A percentile compares a stretch with the other conserved stretches of the same genome.
phyloP scores from a whole-genome alignment of 306 rosid genomes.

The Clitoria ternatea region DNA sequence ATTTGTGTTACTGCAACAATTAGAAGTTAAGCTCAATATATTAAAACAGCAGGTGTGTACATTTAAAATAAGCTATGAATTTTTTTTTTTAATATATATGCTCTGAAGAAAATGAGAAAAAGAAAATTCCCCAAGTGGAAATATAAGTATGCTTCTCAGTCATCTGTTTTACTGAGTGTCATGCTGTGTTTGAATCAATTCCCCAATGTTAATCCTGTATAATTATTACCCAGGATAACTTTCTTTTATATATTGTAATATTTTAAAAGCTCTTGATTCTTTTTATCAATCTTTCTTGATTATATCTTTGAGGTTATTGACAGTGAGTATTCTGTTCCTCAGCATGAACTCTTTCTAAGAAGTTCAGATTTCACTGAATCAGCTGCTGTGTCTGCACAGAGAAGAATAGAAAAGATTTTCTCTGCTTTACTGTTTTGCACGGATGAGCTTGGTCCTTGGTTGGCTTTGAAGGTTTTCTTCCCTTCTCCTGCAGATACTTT shows the following conservation, averaged over 20 bases:
- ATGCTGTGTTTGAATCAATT: background rate
- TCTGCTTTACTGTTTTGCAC: slow-evolving; percentile 47
- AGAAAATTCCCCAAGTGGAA: background rate
- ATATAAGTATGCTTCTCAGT: background rate
- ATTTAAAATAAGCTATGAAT: slow-evolving; percentile 5
- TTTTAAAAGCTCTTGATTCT: background rate
- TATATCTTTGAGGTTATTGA: slow-evolving; percentile 30
- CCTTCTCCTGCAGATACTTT: background rate
- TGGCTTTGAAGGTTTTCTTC: slow-evolving; percentile 63
- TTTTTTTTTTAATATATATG: slow-evolving; percentile 5
- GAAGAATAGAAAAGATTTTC: slow-evolving; percentile 42
- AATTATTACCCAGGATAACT: background rate
- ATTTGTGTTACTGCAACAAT: slow-evolving; percentile 10
- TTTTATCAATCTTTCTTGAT: slow-evolving; percentile 8
- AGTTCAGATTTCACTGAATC: slow-evolving; percentile 39
- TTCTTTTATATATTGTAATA: background rate
- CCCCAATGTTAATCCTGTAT: background rate
- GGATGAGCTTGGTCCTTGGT: slow-evolving; percentile 75
- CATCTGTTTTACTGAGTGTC: background rate
- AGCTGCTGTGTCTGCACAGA: slow-evolving; percentile 33
- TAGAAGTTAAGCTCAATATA: slow-evolving; percentile 28
- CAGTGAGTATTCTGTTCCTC: slow-evolving; percentile 30
- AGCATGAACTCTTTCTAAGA: slow-evolving; percentile 43
- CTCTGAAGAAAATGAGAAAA: background rate
- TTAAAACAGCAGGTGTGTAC: slow-evolving; percentile 51